phyloP scores from a whole-genome alignment of 495 filamentous ascomycete genomes.

The Tricharina praecox region DNA sequence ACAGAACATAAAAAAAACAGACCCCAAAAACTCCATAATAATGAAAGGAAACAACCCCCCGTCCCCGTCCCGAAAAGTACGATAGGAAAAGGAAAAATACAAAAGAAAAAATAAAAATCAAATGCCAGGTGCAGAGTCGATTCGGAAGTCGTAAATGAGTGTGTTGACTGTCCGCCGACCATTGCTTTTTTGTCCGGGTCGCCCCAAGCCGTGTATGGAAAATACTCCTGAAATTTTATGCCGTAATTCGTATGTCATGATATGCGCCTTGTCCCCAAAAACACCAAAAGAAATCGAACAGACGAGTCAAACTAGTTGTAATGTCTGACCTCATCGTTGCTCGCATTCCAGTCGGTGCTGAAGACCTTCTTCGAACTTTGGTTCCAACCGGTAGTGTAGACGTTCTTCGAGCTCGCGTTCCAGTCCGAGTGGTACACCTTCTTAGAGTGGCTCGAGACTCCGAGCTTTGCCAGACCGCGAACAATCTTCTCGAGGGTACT shows the following conservation, averaged over 20 bases:
- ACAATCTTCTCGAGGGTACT: constrained; percentile 25
- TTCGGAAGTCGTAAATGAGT: neutral
- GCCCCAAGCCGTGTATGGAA: constrained; percentile 19
- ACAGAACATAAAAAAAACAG: constrained; percentile 4
- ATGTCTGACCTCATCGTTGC: constrained; percentile 18
- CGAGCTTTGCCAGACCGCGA: constrained; percentile 20
- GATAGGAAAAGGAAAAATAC: constrained; percentile 1
- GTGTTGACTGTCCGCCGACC: neutral
- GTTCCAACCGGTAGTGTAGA: neutral
- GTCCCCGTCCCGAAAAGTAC: constrained; percentile 4
- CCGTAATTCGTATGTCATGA: constrained; percentile 14
- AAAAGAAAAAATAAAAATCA: neutral
- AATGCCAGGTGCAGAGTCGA: too few species aligned
- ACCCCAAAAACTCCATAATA: constrained; percentile 1
- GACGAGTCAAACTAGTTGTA: constrained; percentile 4
- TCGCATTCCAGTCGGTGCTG: constrained; percentile 5
- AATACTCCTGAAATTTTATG: constrained; percentile 13
- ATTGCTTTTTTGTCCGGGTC: constrained; percentile 9
- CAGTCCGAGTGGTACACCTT: constrained; percentile 12
- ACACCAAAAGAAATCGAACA: neutral
- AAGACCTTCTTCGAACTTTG: neutral
- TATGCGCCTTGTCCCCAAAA: constrained; percentile 9
- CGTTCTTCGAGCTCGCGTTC: constrained; percentile 3
- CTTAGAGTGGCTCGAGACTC: constrained; percentile 15
- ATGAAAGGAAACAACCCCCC: neutral